Conservation (phyloP, 495 filamentous ascomycete species). For the Talaromyces thailandensis region DNA sequence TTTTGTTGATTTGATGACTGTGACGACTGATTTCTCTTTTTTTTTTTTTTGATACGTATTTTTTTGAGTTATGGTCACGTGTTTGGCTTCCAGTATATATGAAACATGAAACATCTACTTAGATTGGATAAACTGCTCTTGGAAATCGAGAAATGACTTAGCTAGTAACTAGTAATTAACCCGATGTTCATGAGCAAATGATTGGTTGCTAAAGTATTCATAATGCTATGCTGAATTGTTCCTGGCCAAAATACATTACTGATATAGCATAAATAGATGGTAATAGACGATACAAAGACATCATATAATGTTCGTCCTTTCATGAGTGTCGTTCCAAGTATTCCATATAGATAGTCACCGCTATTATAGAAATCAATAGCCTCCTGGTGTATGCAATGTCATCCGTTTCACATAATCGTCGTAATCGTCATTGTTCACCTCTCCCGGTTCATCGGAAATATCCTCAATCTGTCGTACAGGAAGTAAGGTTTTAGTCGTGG, state of each 20-base stretch:
- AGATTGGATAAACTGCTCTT: neutral
- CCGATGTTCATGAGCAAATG: neutral
- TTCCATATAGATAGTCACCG: neutral
- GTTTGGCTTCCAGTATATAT: neutral
- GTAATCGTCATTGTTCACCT: neutral
- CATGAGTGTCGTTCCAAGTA: neutral
- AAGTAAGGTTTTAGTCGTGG: neutral
- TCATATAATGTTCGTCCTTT: neutral
- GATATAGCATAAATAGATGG: neutral
- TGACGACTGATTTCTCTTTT: neutral
- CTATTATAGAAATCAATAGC: neutral
- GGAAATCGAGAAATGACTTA: neutral
- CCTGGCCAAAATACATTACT: neutral
- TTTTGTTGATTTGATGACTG: neutral
- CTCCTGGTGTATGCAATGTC: neutral
- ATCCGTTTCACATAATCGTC: constrained; percentile 1
- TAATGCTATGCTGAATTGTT: neutral
- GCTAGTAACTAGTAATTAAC: neutral
- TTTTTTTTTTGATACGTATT: neutral
- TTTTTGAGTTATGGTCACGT: neutral
- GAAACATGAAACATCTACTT: neutral
- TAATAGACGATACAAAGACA: neutral
- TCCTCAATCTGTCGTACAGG: neutral
- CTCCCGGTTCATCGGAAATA: neutral
- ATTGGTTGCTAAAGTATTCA: neutral